Evolutionary conservation across 495 filamentous ascomycete genomes (phyloP).

Genomic region (Penicillium cinerascens): DNA sequence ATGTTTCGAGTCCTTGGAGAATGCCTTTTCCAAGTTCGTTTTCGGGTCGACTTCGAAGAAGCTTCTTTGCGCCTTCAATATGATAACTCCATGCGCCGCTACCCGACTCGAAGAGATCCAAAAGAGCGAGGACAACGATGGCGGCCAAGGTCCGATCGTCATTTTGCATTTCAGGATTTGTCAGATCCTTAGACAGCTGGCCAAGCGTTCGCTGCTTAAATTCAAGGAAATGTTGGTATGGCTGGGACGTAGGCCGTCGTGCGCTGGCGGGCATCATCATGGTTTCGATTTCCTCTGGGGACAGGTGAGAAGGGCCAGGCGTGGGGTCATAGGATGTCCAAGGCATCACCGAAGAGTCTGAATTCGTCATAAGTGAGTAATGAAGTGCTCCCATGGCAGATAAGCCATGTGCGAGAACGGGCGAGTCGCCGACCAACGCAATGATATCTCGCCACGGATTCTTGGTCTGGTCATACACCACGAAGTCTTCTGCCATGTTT

Average conservation of each 20-base stretch:
- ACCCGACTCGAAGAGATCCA: constrained; percentile 46
- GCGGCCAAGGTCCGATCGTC: constrained; percentile 41
- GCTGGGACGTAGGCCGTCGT: constrained; percentile 26
- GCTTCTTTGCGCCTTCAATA: constrained; percentile 45
- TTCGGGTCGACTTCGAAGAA: constrained; percentile 31
- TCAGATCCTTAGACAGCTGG: constrained; percentile 38
- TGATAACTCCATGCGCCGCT: constrained; percentile 47
- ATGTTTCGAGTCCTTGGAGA: constrained; percentile 38
- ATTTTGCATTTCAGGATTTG: constrained; percentile 33
- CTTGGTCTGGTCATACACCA: constrained; percentile 37
- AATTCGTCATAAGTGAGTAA: constrained; percentile 35
- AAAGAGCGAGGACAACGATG: constrained; percentile 40
- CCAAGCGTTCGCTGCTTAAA: constrained; percentile 43
- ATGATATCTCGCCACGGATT: constrained; percentile 44
- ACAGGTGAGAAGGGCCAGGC: constrained; percentile 14
- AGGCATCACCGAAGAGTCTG: constrained; percentile 34
- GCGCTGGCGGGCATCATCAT: constrained; percentile 28
- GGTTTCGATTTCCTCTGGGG: constrained; percentile 28
- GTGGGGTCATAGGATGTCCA: constrained; percentile 31
- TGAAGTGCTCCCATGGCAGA: constrained; percentile 43
- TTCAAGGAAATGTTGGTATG: constrained; percentile 41
- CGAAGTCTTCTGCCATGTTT: constrained; percentile 32
- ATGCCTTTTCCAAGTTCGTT: constrained; percentile 22
- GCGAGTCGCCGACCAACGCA: constrained; percentile 36
- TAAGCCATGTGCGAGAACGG: constrained; percentile 36